Conservation (phyloP, 2,329 filamentous ascomycete species). For the Colletotrichum liaoningense region DNA sequence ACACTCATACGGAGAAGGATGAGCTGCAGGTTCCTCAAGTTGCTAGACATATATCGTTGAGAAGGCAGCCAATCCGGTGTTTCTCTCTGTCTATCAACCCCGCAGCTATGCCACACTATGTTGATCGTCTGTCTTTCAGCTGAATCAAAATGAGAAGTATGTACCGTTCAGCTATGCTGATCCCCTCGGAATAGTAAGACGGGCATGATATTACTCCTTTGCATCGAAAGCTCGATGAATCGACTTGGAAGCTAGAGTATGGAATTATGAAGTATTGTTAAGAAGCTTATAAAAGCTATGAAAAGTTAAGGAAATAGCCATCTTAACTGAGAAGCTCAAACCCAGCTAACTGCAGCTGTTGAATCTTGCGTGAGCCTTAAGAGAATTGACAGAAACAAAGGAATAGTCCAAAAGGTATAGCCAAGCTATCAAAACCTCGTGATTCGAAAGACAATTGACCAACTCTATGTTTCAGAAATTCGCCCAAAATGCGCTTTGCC, state of each 20-base stretch:
- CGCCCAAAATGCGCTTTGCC: conserved; percentile 31
- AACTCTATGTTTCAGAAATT: background rate
- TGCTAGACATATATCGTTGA: background rate
- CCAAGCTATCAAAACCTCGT: no score
- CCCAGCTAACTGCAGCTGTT: background rate
- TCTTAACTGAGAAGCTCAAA: background rate
- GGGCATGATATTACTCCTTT: background rate
- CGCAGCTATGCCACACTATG: background rate
- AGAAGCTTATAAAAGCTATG: background rate
- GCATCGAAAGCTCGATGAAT: background rate
- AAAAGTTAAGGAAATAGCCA: background rate
- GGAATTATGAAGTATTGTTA: background rate
- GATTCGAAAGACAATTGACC: background rate
- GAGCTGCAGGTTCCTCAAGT: background rate
- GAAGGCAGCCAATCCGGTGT: background rate
- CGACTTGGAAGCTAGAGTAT: background rate
- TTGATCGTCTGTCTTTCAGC: background rate
- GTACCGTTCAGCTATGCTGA: background rate
- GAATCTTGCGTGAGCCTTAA: background rate
- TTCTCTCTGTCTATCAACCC: background rate
- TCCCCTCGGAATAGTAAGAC: background rate
- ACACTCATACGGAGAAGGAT: background rate
- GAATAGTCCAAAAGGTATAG: background rate
- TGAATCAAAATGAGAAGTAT: background rate
- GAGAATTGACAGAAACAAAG: background rate